phyloP scores from a whole-genome alignment of 495 filamentous ascomycete species.

The Corynascus novoguineensis region DNA sequence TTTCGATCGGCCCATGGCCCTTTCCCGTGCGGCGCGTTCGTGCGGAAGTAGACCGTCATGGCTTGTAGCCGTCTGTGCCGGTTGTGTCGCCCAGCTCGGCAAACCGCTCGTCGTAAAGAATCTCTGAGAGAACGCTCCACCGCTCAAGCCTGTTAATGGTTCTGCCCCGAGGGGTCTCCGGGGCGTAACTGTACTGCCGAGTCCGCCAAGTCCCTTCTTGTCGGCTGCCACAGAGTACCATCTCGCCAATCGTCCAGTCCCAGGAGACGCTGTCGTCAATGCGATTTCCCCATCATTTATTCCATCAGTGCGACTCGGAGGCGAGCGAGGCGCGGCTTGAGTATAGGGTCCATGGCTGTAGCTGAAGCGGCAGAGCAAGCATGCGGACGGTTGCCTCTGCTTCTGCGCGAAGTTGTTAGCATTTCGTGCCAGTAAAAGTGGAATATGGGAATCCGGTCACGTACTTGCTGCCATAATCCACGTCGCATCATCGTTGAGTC shows the following conservation, averaged over 20 bases:
- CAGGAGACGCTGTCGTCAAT: too few relatives aligned
- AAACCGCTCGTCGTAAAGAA: background rate
- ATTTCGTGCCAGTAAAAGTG: background rate
- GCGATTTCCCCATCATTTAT: background rate
- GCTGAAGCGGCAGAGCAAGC: constrained; percentile 26
- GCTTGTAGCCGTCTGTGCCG: background rate
- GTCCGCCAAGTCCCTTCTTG: background rate
- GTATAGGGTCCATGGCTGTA: constrained; percentile 9
- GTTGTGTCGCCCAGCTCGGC: constrained; percentile 13
- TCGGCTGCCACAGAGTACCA: background rate
- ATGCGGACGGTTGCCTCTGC: constrained; percentile 23
- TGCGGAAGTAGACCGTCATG: constrained; percentile 11
- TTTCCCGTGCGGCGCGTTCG: background rate
- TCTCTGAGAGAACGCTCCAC: background rate
- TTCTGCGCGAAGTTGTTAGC: constrained; percentile 14
- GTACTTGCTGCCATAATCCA: constrained; percentile 34
- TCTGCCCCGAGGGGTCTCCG: background rate
- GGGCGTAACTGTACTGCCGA: background rate
- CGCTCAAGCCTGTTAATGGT: background rate
- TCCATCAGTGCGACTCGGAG: constrained; percentile 1
- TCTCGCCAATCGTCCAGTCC: background rate
- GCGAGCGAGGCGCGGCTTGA: background rate
- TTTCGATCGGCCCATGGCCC: background rate
- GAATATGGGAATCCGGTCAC: background rate
- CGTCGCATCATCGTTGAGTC: constrained; percentile 29